Percentiles rank a stretch among this genome's conserved stretches.
Evolutionary conservation across 2,329 filamentous ascomycete genomes (phyloP).

Genomic region (Talaromyces albobiverticillius): DNA sequence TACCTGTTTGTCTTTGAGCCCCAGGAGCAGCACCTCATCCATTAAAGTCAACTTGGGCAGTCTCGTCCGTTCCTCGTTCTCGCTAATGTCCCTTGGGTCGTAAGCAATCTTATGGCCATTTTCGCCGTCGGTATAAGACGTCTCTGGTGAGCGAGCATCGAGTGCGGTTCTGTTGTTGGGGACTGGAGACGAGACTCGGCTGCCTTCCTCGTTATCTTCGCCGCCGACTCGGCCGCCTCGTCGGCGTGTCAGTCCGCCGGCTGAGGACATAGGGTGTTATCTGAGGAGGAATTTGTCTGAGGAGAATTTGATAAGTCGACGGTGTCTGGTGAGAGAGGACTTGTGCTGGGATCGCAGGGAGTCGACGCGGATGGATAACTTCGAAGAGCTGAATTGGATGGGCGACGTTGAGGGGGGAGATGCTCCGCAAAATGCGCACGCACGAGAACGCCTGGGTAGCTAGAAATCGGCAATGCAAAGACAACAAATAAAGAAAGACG

Average conservation of each 20-base stretch:
- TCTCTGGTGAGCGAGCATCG: conserved; percentile 60
- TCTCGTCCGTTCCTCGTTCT: conserved; percentile 93
- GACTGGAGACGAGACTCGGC: conserved; percentile 64
- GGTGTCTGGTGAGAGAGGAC: conserved; percentile 14
- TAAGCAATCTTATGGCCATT: conserved; percentile 99
- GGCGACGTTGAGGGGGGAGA: conserved; percentile 10
- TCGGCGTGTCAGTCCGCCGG: conserved; percentile 70
- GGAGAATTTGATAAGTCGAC: conserved; percentile 17
- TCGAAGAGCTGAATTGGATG: neutral
- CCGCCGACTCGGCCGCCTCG: conserved; percentile 58
- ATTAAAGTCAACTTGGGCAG: conserved; percentile 98
- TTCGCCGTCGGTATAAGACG: conserved; percentile 79
- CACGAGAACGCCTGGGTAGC: conserved; percentile 14
- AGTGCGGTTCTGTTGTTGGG: conserved; percentile 59
- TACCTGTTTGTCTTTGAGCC: conserved; percentile 98
- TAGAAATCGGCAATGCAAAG: conserved; percentile 2
- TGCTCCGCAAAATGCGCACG: conserved; percentile 12
- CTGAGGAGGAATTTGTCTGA: conserved; percentile 11
- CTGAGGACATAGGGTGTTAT: conserved; percentile 55
- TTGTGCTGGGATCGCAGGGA: conserved; percentile 8
- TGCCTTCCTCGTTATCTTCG: conserved; percentile 61
- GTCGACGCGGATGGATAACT: neutral
- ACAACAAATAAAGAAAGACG: neutral
- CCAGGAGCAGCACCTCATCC: conserved; percentile 95
- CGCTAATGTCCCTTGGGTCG: conserved; percentile 94